Evolutionary conservation across 208 protist species (phyloP).

Genomic region (Angomonas ambiguus): DNA sequence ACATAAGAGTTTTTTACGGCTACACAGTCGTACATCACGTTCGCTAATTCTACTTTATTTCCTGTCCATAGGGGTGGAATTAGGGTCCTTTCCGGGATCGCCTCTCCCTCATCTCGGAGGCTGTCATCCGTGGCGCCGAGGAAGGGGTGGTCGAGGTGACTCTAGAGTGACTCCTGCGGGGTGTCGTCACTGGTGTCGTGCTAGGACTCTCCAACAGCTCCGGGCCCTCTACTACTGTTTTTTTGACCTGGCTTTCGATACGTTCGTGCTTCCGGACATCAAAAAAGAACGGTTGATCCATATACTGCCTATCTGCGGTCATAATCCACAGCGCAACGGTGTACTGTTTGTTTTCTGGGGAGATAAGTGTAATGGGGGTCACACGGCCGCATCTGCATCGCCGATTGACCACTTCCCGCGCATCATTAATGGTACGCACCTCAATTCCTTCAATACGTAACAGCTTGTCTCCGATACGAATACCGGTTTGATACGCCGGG

Average conservation of each 20-base stretch:
- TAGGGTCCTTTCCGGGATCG: not conserved
- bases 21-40: too few species aligned
- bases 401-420: conserved; percentile 20
- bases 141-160: not conserved
- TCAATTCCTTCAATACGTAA: conserved; percentile 22
- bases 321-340: conserved; percentile 45
- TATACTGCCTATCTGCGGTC: conserved; percentile 37
- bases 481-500: conserved; percentile 45
- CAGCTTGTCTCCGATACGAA: conserved; percentile 44
- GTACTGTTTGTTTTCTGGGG: conserved; percentile 28
- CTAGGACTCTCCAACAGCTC: not conserved
- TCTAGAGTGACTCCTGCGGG: not conserved
- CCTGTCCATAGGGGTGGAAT: not conserved
- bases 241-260: conserved; percentile 15
- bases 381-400: conserved; percentile 29
- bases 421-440: conserved; percentile 30
- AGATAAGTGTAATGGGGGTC: conserved; percentile 30
- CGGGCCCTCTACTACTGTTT: not conserved
- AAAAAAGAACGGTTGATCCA: conserved; percentile 34
- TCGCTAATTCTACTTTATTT: not conserved
- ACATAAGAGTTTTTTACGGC: too few species aligned
- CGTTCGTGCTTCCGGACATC: conserved; percentile 30
- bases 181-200: not conserved
- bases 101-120: not conserved
- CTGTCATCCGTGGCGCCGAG: not conserved